phyloP scores from a whole-genome alignment of 169 alveolate genomes.

The Plasmodium cynomolgi region DNA sequence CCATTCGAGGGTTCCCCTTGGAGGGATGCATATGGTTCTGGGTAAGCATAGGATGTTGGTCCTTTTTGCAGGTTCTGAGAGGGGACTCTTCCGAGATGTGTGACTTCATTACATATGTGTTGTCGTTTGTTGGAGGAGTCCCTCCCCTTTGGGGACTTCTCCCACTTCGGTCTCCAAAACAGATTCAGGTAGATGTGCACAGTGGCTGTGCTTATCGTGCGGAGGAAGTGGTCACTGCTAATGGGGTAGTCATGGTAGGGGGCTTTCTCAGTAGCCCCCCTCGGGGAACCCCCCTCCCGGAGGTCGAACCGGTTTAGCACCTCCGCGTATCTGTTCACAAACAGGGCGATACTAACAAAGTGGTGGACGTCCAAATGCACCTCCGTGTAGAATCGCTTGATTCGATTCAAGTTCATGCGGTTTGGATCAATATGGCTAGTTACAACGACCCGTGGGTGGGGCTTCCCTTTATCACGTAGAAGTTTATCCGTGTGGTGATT shows the following conservation, averaged over 20 bases:
- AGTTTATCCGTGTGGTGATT: neutral
- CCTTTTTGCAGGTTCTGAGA: neutral
- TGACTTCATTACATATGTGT: neutral
- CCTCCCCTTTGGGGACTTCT: neutral
- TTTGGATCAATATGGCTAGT: neutral
- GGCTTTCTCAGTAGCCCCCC: neutral
- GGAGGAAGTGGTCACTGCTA: neutral
- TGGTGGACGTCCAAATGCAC: conserved; percentile 8
- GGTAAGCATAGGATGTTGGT: neutral
- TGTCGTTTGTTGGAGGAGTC: neutral
- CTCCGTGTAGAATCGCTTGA: neutral
- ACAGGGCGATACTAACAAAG: conserved; percentile 18
- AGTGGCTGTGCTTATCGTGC: neutral
- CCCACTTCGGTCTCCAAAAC: neutral
- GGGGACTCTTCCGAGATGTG: neutral
- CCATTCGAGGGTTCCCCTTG: neutral
- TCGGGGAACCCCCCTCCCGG: neutral
- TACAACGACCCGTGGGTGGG: neutral
- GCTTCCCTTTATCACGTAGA: neutral
- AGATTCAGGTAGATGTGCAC: neutral
- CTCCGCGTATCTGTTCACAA: conserved; percentile 1
- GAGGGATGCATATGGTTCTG: neutral
- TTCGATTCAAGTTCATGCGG: neutral
- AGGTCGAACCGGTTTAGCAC: neutral
- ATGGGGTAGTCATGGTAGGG: neutral